Evolutionary conservation across 2,329 filamentous ascomycete genomes (phyloP).

Genomic region (Aspergillus calidoustus): DNA sequence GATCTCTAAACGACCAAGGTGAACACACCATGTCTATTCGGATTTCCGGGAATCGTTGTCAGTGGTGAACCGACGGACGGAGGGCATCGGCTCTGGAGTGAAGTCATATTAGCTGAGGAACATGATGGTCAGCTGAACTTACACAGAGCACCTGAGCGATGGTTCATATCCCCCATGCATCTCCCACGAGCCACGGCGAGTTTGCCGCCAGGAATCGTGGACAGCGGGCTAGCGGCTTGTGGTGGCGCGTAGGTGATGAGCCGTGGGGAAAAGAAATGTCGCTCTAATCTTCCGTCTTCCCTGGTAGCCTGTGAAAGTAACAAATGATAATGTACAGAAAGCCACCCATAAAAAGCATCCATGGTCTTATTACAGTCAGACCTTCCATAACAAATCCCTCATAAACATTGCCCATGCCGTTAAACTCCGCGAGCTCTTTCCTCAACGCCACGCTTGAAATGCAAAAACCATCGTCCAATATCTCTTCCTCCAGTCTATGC

Average conservation of each 20-base stretch:
- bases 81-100: not conserved
- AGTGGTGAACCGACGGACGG: not conserved
- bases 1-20: not conserved
- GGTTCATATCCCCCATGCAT: not conserved
- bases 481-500: not conserved
- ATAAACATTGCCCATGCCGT: not conserved
- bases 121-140: not conserved
- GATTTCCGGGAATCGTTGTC: not conserved
- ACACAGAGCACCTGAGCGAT: not conserved
- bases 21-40: not conserved
- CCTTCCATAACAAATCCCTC: not conserved
- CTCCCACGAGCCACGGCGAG: not conserved
- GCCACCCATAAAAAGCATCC: not conserved
- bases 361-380: not conserved
- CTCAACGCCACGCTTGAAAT: not conserved
- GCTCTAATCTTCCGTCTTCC: not conserved
- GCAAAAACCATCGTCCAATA: not conserved
- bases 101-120: not conserved
- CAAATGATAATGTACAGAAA: not conserved
- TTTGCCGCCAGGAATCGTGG: not conserved
- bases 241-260: not conserved
- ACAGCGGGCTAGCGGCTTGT: not conserved
- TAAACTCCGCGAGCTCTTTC: not conserved
- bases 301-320: not conserved
- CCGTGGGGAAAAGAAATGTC: not conserved